These are phyloP conservation scores for Cryptococcus depauperatus DNA, from an alignment of 1,284 basidiomycete genomes.

Conservation along the genomic window DNA sequence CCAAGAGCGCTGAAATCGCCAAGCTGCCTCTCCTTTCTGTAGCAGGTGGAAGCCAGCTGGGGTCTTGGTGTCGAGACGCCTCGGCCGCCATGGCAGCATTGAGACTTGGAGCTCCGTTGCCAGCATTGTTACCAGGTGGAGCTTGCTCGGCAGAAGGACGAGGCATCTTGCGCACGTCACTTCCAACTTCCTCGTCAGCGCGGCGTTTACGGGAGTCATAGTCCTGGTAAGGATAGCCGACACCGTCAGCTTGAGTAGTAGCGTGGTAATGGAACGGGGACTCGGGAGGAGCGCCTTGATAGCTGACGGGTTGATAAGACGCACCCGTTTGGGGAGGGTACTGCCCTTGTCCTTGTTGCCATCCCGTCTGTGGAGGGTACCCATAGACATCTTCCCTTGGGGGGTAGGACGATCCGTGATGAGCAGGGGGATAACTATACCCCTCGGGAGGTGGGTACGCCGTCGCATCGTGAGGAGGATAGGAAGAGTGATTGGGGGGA, in stretches of 20 bases:
- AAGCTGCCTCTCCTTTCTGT: conserved; percentile 36
- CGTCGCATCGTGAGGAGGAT: conserved; percentile 22
- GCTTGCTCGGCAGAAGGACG: conserved; percentile 5
- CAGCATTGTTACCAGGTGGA: neutral
- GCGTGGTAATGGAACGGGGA: conserved; percentile 43
- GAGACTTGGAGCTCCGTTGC: neutral
- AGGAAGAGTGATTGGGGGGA: conserved; percentile 22
- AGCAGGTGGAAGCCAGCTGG: conserved; percentile 36
- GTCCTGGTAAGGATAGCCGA: conserved; percentile 9
- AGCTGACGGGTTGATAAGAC: conserved; percentile 6
- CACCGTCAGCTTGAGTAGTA: neutral
- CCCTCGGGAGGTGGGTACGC: conserved; percentile 28
- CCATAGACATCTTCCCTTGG: conserved; percentile 17
- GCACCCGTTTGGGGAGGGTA: conserved; percentile 1
- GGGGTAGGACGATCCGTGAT: conserved; percentile 18
- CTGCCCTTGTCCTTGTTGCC: conserved; percentile 10
- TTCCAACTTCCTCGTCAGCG: conserved; percentile 20
- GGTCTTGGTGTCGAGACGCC: conserved; percentile 18
- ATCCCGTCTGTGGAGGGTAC: conserved; percentile 13
- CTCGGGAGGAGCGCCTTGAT: conserved; percentile 18
- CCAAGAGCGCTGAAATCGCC: conserved; percentile 39
- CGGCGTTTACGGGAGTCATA: conserved; percentile 34
- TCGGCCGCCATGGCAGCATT: conserved; percentile 3
- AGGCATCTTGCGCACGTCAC: conserved; percentile 14
- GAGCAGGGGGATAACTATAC: conserved; percentile 20